These are phyloP conservation scores for Thermothelomyces thermophilus DNA, from an alignment of 2,329 filamentous ascomycete species.

Conservation along the genomic window DNA sequence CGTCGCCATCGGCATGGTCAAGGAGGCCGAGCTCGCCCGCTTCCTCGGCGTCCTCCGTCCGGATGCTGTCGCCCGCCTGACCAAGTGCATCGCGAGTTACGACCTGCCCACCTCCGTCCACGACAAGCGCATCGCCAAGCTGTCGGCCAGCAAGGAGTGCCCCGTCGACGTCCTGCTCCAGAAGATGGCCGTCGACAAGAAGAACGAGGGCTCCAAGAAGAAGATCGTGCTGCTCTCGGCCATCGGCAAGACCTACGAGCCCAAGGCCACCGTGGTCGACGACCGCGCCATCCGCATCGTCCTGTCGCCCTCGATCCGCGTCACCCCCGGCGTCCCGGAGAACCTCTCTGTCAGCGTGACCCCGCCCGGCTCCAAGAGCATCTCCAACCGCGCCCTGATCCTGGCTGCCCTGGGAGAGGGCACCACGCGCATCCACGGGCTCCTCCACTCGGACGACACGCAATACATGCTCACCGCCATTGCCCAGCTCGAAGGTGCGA, in stretches of 20 bases:
- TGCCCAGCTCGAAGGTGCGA: slow-evolving; percentile 72
- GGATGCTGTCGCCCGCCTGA: slow-evolving; percentile 79
- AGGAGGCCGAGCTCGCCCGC: slow-evolving; percentile 88
- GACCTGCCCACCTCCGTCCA: slow-evolving; percentile 78
- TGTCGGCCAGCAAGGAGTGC: slow-evolving; percentile 82
- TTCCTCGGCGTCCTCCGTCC: slow-evolving; percentile 80
- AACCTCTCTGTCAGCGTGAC: slow-evolving; percentile 66
- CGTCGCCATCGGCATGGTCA: slow-evolving; percentile 97
- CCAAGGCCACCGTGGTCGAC: slow-evolving; percentile 79
- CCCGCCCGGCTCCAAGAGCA: slow-evolving; percentile 93
- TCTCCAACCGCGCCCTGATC: slow-evolving; percentile 93
- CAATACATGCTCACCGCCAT: slow-evolving; percentile 97
- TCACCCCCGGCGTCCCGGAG: slow-evolving; percentile 64
- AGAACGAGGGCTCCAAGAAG: slow-evolving; percentile 92
- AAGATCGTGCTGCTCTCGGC: slow-evolving; percentile 89
- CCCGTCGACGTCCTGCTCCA: slow-evolving; percentile 76
- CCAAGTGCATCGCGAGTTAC: slow-evolving; percentile 93
- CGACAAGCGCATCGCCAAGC: slow-evolving; percentile 73
- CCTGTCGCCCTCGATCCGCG: slow-evolving; percentile 69
- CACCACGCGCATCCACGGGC: slow-evolving; percentile 79
- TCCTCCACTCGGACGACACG: slow-evolving; percentile 93
- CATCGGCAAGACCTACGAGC: slow-evolving; percentile 83
- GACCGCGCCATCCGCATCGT: slow-evolving; percentile 78
- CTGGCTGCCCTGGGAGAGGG: slow-evolving; percentile 84
- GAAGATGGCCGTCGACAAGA: slow-evolving; percentile 98